Conservation (phyloP, 768 basidiomycete genomes). For the Rhizopogon sp. region DNA sequence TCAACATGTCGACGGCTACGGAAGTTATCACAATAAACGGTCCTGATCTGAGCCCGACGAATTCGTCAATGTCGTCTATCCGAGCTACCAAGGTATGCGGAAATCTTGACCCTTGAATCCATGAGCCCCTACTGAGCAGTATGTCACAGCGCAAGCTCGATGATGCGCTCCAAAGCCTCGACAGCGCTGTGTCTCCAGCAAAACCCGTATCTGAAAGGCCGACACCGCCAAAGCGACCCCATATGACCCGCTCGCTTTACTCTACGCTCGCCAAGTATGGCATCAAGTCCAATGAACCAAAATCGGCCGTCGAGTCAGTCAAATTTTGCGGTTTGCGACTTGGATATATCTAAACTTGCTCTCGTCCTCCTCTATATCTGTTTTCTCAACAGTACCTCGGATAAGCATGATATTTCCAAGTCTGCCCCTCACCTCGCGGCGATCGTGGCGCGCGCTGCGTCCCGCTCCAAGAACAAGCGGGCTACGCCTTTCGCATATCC, state of each 20-base stretch:
- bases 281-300: slow-evolving; percentile 47
- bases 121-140: not conserved
- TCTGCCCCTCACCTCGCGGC: slow-evolving; percentile 66
- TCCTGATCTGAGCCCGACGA: slow-evolving; percentile 11
- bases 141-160: slow-evolving; percentile 69
- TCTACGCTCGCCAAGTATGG: slow-evolving; percentile 78
- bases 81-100: slow-evolving; percentile 40
- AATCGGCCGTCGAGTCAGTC: slow-evolving; percentile 23
- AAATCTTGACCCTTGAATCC: not conserved
- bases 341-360: not conserved
- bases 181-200: slow-evolving; percentile 50
- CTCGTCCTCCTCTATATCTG: slow-evolving; percentile 6
- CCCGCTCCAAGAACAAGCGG: slow-evolving; percentile 40
- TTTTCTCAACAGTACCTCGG: slow-evolving; percentile 2
- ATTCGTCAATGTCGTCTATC: slow-evolving; percentile 16
- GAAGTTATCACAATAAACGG: not conserved
- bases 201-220: slow-evolving; percentile 26
- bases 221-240: slow-evolving; percentile 47
- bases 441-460: slow-evolving; percentile 63
- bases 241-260: slow-evolving; percentile 59
- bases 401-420: slow-evolving; percentile 37
- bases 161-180: slow-evolving; percentile 70
- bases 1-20: not conserved
- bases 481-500: slow-evolving; percentile 42
- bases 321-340: slow-evolving; percentile 8